These are phyloP conservation scores for Rosa multiflora DNA, from an alignment of 306 rosid species.

Conservation along the genomic window DNA sequence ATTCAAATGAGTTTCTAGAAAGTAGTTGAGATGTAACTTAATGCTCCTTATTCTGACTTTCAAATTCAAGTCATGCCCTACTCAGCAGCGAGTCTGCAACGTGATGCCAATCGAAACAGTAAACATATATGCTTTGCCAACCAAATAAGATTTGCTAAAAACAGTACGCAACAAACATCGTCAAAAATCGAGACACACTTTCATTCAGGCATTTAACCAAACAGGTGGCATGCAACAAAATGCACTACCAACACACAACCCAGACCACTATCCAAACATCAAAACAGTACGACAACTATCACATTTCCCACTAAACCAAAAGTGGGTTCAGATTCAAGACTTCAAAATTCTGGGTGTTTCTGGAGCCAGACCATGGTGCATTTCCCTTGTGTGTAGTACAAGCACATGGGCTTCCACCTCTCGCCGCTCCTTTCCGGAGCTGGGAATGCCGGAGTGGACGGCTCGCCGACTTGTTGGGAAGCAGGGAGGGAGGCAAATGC, in stretches of 20 bases:
- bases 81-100: neutral
- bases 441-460: slow-evolving; percentile 28
- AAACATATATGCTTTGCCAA: neutral
- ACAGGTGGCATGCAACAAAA: slow-evolving; percentile 32
- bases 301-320: neutral
- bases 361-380: slow-evolving; percentile 61
- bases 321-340: slow-evolving; percentile 8
- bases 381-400: slow-evolving; percentile 83
- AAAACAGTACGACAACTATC: neutral
- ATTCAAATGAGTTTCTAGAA: neutral
- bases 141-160: neutral
- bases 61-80: neutral
- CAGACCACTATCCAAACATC: neutral
- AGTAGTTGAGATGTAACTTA: neutral
- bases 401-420: slow-evolving; percentile 77
- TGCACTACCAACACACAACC: neutral
- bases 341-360: neutral
- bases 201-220: slow-evolving; percentile 43
- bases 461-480: slow-evolving; percentile 26
- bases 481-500: slow-evolving; percentile 46
- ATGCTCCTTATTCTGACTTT: neutral
- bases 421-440: slow-evolving; percentile 16
- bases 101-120: neutral
- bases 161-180: neutral
- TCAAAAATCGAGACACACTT: neutral